Base-by-base conservation (phyloP, 306 rosid species). In the Quercus parvula region DNA sequence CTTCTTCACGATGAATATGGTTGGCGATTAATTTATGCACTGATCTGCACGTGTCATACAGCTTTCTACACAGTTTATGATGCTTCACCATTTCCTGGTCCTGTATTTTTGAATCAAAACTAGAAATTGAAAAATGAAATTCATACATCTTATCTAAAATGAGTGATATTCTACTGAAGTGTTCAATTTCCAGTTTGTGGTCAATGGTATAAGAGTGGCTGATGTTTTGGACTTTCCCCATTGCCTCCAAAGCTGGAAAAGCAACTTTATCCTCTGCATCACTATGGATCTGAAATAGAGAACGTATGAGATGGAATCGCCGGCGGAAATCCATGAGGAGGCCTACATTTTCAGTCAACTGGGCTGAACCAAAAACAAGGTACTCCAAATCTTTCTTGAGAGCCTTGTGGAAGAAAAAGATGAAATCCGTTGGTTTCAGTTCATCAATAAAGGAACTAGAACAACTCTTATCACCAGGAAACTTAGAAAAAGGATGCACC, bases 231-330 rank as follows among this genome's bases (percentile, higher is more conserved):
- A 83, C 81, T 78, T 87, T 82, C 56, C 92, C 94, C 77, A 78
- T 95, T 74, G 88, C 87, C 93, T 95, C 99, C 85, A 95, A 85
- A 20, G 98, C 99, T 61, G 98, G 99, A 84, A 95, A 95, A n/a
- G 89, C 99, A 70, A 95, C 85, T 84, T 91, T 90, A 64, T 95
- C 99, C 84, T 95, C 99, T 19, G 98, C 97, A 74, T 95, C 97
- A 51, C 90, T 90, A 76, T 92, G 99, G 72, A 92, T 87, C 87
- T 88, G 97, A 79, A 86, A 86, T 28, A 95, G 86, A 89, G 87
- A 86, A 79, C 64, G 79, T 58, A 95, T 81, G 81, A 95, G 90
- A 58, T 78, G 74, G 85, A 92, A 95, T 46, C 98, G 85, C 74
- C 56, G 87, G 24, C 56, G 67, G 83, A 95, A 92, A 68, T 91